Evolutionary conservation across 2,329 filamentous ascomycete genomes (phyloP).

Genomic region (Ophioceras dolichostomum): DNA sequence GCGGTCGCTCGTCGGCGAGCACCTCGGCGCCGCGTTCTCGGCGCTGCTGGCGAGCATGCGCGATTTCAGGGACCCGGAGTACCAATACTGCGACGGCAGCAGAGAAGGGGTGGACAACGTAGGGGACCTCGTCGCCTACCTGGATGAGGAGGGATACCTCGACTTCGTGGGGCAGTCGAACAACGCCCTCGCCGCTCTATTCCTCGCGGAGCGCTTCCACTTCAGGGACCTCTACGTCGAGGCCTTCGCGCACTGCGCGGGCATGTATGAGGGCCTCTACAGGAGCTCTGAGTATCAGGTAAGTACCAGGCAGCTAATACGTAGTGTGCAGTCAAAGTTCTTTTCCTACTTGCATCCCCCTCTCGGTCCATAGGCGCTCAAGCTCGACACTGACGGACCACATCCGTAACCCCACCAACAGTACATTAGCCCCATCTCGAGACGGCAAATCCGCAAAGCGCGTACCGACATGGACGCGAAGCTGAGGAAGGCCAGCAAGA

Average conservation of each 20-base stretch:
- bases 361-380: no score
- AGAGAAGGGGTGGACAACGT: slow-evolving; percentile 46
- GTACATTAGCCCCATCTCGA: slow-evolving; percentile 40
- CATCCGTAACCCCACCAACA: slow-evolving; percentile 20
- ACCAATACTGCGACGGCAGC: not conserved
- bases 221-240: slow-evolving; percentile 56
- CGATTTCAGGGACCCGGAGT: slow-evolving; percentile 36
- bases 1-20: slow-evolving; percentile 53
- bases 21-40: slow-evolving; percentile 52
- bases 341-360: no score
- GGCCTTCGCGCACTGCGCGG: slow-evolving; percentile 66
- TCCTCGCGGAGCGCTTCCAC: slow-evolving; percentile 54
- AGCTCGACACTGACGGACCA: no score
- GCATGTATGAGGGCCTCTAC: slow-evolving; percentile 55
- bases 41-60: slow-evolving; percentile 53
- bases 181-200: slow-evolving; percentile 56
- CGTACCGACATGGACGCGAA: slow-evolving; percentile 53
- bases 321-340: no score
- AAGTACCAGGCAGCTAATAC: no score
- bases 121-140: slow-evolving; percentile 50
- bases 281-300: slow-evolving; percentile 49
- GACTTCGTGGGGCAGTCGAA: slow-evolving; percentile 53
- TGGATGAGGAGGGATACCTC: slow-evolving; percentile 58
- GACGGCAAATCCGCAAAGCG: slow-evolving; percentile 51
- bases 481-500: slow-evolving; percentile 42